Conservation (phyloP, 2,329 filamentous ascomycete genomes). For the Elsinoe australis region DNA sequence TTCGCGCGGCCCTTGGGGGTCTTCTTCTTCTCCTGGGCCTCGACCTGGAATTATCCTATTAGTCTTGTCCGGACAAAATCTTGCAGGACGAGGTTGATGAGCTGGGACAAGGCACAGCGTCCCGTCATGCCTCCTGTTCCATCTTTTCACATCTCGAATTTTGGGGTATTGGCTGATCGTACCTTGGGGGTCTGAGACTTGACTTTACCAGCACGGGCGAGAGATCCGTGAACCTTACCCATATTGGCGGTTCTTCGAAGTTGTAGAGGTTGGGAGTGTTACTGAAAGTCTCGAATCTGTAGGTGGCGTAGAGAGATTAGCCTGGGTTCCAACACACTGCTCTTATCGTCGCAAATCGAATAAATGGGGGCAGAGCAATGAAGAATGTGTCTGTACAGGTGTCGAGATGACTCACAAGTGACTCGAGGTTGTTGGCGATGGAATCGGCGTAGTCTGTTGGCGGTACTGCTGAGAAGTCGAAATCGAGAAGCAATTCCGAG, state of each 20-base stretch:
- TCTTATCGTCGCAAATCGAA: not conserved
- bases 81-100: no score
- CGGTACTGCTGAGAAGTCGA: conserved; percentile 1
- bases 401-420: conserved; percentile 13
- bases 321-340: not conserved
- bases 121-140: no score
- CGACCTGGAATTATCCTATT: conserved; percentile 56
- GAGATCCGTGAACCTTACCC: conserved; percentile 91
- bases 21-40: conserved; percentile 93
- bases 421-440: conserved; percentile 18
- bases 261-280: not conserved
- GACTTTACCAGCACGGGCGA: conserved; percentile 95
- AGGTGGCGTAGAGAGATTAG: conserved; percentile 17
- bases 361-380: conserved; percentile 6
- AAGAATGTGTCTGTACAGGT: not conserved
- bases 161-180: conserved; percentile 35
- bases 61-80: no score
- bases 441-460: conserved; percentile 16
- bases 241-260: conserved; percentile 51
- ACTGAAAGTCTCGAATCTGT: conserved; percentile 17
- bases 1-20: conserved; percentile 92
- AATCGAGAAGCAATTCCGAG: conserved; percentile 8
- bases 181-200: conserved; percentile 94
- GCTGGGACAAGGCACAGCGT: no score
- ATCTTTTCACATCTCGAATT: no score